Percentiles rank a stretch among this genome's conserved stretches.
Evolutionary conservation across 306 rosid genomes (phyloP).

Genomic region (Neltuma alba): DNA sequence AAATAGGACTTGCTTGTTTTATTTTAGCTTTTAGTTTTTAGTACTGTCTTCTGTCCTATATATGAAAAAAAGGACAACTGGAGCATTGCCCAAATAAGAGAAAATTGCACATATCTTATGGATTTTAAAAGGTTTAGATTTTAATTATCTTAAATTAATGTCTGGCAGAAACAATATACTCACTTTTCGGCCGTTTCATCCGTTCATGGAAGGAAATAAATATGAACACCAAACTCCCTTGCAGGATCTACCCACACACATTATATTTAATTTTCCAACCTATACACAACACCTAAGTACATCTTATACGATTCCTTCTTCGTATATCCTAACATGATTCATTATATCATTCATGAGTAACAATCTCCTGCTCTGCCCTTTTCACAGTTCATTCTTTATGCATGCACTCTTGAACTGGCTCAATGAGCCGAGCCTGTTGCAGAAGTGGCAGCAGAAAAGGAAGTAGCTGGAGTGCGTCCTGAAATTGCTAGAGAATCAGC

Average conservation of each 20-base stretch:
- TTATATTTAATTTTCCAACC: neutral
- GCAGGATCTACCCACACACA: neutral
- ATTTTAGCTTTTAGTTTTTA: neutral
- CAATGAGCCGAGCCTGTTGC: slow-evolving; percentile 36
- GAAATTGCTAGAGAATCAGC: slow-evolving; percentile 28
- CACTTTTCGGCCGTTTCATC: neutral
- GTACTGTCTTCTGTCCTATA: neutral
- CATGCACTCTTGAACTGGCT: neutral
- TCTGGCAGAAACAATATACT: neutral
- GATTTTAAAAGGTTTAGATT: neutral
- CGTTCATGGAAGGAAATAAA: neutral
- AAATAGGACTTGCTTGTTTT: neutral
- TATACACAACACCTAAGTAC: neutral
- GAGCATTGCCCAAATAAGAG: neutral
- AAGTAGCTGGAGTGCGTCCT: slow-evolving; percentile 43
- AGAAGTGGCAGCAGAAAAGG: slow-evolving; percentile 46
- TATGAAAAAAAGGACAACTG: neutral
- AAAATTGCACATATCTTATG: neutral
- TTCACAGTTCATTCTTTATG: slow-evolving; percentile 14
- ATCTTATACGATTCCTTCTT: slow-evolving; percentile 23
- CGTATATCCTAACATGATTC: slow-evolving; percentile 37
- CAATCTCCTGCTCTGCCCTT: slow-evolving; percentile 34
- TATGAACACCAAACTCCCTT: neutral
- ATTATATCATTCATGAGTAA: slow-evolving; percentile 9
- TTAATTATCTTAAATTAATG: neutral